A percentile compares a stretch with the other conserved stretches of the same genome.
These are phyloP conservation scores for Torrubiella hemipterigena DNA, from an alignment of 2,329 filamentous ascomycete species.

Conservation along the genomic window DNA sequence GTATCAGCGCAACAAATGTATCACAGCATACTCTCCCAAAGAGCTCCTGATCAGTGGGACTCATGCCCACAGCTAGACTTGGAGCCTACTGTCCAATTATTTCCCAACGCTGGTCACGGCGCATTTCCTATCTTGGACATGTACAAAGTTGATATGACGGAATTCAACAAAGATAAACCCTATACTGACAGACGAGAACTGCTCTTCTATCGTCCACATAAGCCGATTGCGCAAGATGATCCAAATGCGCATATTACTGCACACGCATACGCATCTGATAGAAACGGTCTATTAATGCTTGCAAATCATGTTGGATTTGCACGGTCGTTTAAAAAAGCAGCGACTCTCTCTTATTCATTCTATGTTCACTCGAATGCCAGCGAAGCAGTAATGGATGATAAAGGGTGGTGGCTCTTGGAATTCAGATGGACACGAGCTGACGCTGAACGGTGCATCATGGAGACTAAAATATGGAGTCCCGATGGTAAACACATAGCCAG, in stretches of 20 bases:
- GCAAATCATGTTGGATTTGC: slow-evolving; percentile 37
- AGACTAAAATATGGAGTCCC: slow-evolving; percentile 42
- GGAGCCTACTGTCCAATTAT: slow-evolving; percentile 20
- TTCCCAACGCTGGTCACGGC: slow-evolving; percentile 25
- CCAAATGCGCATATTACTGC: slow-evolving; percentile 32
- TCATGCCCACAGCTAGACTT: slow-evolving; percentile 34
- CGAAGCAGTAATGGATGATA: slow-evolving; percentile 33
- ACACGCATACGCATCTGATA: slow-evolving; percentile 39
- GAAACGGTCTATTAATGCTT: slow-evolving; percentile 41
- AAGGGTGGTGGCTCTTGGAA: slow-evolving; percentile 44
- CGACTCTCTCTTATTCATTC: slow-evolving; percentile 38
- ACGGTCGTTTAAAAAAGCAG: slow-evolving; percentile 24
- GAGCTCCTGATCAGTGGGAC: slow-evolving; percentile 28
- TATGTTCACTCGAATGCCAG: slow-evolving; percentile 38
- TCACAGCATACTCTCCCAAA: slow-evolving; percentile 23
- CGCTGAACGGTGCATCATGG: slow-evolving; percentile 32
- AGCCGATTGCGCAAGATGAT: slow-evolving; percentile 26
- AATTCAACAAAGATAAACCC: slow-evolving; percentile 27
- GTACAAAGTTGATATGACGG: slow-evolving; percentile 40
- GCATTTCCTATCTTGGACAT: slow-evolving; percentile 38
- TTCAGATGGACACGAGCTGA: slow-evolving; percentile 33
- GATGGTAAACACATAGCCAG: slow-evolving; percentile 39
- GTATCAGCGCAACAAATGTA: slow-evolving; percentile 29
- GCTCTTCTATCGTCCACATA: slow-evolving; percentile 34
- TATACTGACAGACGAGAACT: slow-evolving; percentile 35